Conservation (phyloP, 2,329 filamentous ascomycete species). For the Magnaporthiopsis incrustans region DNA sequence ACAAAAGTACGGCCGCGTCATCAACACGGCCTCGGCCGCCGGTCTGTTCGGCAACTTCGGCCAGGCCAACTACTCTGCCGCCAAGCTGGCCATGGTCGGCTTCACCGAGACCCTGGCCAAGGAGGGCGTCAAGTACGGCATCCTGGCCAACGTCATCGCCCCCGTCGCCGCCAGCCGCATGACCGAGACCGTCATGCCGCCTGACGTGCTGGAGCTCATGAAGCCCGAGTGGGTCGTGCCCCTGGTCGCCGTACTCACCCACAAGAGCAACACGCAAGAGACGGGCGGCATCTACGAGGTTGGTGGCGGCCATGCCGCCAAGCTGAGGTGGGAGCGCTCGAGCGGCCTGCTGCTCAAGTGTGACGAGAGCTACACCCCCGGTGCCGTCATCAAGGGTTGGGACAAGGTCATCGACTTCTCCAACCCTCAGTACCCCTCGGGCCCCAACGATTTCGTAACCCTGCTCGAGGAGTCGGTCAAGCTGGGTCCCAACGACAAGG, state of each 20-base stretch:
- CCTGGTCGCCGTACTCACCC: constrained; percentile 78
- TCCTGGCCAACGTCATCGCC: constrained; percentile 87
- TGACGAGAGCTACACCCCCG: constrained; percentile 80
- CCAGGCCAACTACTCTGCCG: constrained; percentile 93
- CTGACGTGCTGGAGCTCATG: constrained; percentile 77
- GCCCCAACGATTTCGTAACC: constrained; percentile 79
- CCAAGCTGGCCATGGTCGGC: constrained; percentile 89
- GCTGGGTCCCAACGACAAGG: constrained; percentile 62
- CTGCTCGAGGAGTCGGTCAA: constrained; percentile 79
- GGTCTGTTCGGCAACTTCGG: constrained; percentile 94
- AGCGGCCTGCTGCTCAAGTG: constrained; percentile 83
- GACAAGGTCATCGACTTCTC: constrained; percentile 80
- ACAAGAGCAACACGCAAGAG: constrained; percentile 76
- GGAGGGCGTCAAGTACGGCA: constrained; percentile 97
- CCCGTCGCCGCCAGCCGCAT: constrained; percentile 92
- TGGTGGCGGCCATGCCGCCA: constrained; percentile 85
- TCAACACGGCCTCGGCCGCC: constrained; percentile 94
- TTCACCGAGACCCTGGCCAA: constrained; percentile 98
- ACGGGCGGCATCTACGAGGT: constrained; percentile 88
- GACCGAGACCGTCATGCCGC: constrained; percentile 92
- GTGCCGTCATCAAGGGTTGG: constrained; percentile 86
- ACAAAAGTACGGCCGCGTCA: constrained; percentile 94
- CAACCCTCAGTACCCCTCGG: constrained; percentile 71
- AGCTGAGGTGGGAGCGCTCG: constrained; percentile 91
- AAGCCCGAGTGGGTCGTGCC: constrained; percentile 95